These are phyloP conservation scores for Globisporangium acanthophoron DNA, from an alignment of 352 stramenopile species.

Conservation along the genomic window DNA sequence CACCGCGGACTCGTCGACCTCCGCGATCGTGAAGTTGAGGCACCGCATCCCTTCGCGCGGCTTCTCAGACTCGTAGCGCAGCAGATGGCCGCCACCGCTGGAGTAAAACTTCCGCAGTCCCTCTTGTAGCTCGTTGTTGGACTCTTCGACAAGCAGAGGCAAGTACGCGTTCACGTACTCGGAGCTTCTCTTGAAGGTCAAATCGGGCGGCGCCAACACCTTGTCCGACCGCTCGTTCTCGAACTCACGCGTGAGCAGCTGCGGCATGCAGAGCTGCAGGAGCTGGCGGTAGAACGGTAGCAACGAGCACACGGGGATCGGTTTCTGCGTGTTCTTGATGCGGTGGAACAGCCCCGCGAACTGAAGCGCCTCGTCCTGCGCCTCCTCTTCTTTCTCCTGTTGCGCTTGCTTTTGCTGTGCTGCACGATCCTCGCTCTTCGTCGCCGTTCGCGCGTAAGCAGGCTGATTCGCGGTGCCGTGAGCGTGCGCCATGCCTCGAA, in stretches of 20 bases:
- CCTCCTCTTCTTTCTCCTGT: conserved; percentile 29
- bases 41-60: conserved; percentile 76
- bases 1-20: conserved; percentile 30
- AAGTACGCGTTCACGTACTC: conserved; percentile 80
- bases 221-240: conserved; percentile 48
- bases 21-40: conserved; percentile 63
- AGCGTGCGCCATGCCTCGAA: conserved; percentile 54
- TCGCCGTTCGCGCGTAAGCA: background rate
- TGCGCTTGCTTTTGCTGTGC: conserved; percentile 5
- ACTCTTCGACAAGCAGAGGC: conserved; percentile 78
- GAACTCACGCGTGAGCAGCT: conserved; percentile 65
- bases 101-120: conserved; percentile 42
- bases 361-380: conserved; percentile 39
- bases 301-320: conserved; percentile 60
- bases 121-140: conserved; percentile 76
- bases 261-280: conserved; percentile 69
- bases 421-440: conserved; percentile 1
- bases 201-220: conserved; percentile 34
- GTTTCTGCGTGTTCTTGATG: conserved; percentile 79
- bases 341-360: conserved; percentile 70
- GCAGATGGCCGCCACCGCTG: conserved; percentile 39
- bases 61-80: conserved; percentile 82
- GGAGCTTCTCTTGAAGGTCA: conserved; percentile 63
- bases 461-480: conserved; percentile 24
- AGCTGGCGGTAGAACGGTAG: conserved; percentile 82